Base-by-base conservation (phyloP, 179 eudicot species). In the Carnegiea gigantea region DNA sequence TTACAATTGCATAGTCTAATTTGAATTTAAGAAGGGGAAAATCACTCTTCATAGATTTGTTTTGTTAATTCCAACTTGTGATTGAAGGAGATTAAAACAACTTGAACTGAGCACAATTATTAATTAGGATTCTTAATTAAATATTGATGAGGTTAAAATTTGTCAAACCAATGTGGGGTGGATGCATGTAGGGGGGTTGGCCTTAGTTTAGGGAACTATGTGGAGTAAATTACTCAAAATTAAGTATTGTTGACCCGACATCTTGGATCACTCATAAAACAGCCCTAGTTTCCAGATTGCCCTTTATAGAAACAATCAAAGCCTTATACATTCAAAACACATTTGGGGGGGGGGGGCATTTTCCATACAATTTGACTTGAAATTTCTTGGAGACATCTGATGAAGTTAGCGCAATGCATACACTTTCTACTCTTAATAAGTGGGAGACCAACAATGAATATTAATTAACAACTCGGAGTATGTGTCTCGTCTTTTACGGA, bases 181-280 rank as follows among this genome's bases (percentile, higher is more conserved):
- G 49, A 82, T 76, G 24, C 70, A 20, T n/a, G 36, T 43, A 57
- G 9, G 44, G 44, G 9, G 44, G 44, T 71, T 72, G 53, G 78
- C 81, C 81, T 74, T 65, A 60, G 75, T 68, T 77, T 36, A 46
- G 60, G 82, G 76, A 48, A 70, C 82, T 53, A 14, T 14, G 6
- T 53, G n/a, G 33, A 70, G 82, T 79, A 36, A 79, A 51, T 71
- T 40, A 79, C 82, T 70, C 73, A 6, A 43, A 70, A 33, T 33
- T 33, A 33, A 57, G 72, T 46, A 60, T 23, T 6, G 54, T 83
- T 78, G 82, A 83, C 82, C 78, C 68, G 30, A 26, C 43, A 81
- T 68, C 78, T 83, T 78, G 85, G 85, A 78, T 83, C 85, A 46
- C 78, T n/a, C 74, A 53, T 0, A 11, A 51, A 51, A 13, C 20